phyloP scores from a whole-genome alignment of 768 basidiomycete species.

The Boletus sp. region DNA sequence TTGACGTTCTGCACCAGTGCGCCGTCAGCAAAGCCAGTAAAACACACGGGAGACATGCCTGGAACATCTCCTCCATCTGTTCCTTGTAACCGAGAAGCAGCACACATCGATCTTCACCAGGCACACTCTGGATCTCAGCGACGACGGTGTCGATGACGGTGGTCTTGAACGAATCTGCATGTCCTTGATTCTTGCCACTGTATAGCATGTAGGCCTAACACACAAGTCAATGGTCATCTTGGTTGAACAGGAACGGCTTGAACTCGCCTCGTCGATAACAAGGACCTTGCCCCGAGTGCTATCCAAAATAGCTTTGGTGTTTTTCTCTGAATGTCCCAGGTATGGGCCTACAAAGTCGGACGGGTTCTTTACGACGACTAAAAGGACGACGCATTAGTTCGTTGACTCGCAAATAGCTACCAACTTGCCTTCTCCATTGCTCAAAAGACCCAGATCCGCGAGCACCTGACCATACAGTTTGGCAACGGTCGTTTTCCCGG shows the following conservation, averaged over 20 bases:
- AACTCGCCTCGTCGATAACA: constrained; percentile 62
- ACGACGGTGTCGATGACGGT: constrained; percentile 74
- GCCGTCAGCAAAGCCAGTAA: neutral
- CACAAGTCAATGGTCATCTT: neutral
- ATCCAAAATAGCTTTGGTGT: constrained; percentile 61
- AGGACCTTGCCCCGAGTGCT: constrained; percentile 62
- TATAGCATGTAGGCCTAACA: constrained; percentile 48
- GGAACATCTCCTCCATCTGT: constrained; percentile 73
- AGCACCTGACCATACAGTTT: constrained; percentile 64
- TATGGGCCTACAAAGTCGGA: constrained; percentile 61
- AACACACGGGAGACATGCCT: constrained; percentile 36
- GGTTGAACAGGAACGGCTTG: constrained; percentile 8
- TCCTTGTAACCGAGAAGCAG: constrained; percentile 62
- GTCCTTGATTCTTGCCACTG: constrained; percentile 32
- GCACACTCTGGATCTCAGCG: constrained; percentile 65
- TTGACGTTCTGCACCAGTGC: constrained; percentile 54
- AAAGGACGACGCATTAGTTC: neutral
- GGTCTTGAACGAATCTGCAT: constrained; percentile 52
- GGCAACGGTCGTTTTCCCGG: constrained; percentile 70
- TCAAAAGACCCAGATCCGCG: constrained; percentile 59
- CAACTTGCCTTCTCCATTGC: constrained; percentile 61
- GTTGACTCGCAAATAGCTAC: neutral
- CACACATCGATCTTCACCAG: constrained; percentile 69
- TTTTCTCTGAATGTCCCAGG: constrained; percentile 58
- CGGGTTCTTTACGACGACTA: constrained; percentile 66